phyloP scores from a whole-genome alignment of 1,284 basidiomycete genomes.

The Heterobasidion parviporum region DNA sequence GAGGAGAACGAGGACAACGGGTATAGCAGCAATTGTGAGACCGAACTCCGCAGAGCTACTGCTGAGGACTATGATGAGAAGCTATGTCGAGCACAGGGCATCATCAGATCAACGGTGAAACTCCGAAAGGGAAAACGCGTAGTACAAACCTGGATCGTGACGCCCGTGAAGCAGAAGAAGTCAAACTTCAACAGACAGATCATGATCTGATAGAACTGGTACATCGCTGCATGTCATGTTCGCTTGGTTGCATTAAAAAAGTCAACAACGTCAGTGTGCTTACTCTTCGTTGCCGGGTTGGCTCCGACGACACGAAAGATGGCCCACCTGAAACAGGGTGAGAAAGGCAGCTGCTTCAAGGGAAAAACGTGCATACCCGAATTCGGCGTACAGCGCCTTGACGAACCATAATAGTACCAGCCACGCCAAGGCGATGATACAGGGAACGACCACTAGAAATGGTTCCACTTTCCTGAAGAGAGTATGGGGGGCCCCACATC shows the following conservation, averaged over 20 bases:
- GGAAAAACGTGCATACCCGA: constrained; percentile 25
- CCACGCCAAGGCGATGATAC: constrained; percentile 29
- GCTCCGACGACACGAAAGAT: constrained; percentile 82
- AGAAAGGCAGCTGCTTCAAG: background rate
- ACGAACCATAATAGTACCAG: constrained; percentile 29
- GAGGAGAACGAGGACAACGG: constrained; percentile 67
- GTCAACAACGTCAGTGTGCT: constrained; percentile 16
- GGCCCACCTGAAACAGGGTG: constrained; percentile 49
- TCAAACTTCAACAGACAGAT: constrained; percentile 82
- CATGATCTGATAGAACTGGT: constrained; percentile 78
- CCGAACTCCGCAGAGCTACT: constrained; percentile 65
- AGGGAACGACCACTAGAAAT: constrained; percentile 32
- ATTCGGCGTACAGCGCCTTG: constrained; percentile 33
- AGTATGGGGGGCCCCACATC: constrained; percentile 24
- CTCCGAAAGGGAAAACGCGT: background rate
- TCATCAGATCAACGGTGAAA: constrained; percentile 11
- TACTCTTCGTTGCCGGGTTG: constrained; percentile 73
- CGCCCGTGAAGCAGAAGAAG: constrained; percentile 79
- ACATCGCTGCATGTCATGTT: constrained; percentile 50
- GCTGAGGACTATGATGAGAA: constrained; percentile 66
- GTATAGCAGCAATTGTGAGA: constrained; percentile 73
- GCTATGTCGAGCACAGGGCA: constrained; percentile 26
- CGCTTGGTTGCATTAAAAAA: background rate
- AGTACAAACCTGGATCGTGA: constrained; percentile 68
- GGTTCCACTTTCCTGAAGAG: constrained; percentile 37